phyloP scores from a whole-genome alignment of 164 flowering plant species.

The Nymphaea thermarum region DNA sequence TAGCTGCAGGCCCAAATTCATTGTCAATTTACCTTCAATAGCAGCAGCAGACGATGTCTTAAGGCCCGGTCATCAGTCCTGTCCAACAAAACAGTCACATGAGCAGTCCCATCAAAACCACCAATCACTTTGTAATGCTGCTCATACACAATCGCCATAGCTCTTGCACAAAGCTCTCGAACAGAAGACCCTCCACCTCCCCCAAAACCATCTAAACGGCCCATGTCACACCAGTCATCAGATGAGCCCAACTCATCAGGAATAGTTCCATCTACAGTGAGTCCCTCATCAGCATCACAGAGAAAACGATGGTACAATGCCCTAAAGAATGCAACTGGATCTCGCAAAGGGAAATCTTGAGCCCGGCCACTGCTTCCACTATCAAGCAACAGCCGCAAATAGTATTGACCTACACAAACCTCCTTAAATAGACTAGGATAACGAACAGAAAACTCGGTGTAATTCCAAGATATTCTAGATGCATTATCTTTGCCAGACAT shows the following conservation, averaged over 20 bases:
- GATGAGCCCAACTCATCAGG: conserved; percentile 94
- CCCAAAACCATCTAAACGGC: conserved; percentile 97
- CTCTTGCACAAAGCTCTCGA: conserved; percentile 98
- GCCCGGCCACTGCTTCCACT: conserved; percentile 79
- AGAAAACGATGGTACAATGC: conserved; percentile 91
- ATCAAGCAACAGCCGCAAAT: conserved; percentile 87
- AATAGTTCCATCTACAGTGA: conserved; percentile 90
- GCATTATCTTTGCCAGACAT: conserved; percentile 43
- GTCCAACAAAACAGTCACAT: conserved; percentile 84
- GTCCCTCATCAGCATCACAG: conserved; percentile 96
- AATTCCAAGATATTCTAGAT: conserved; percentile 93
- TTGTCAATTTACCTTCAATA: conserved; percentile 53
- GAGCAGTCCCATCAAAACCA: conserved; percentile 96
- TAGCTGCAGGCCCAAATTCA: too few relatives aligned
- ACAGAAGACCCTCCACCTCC: conserved; percentile 97
- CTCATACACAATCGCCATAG: conserved; percentile 97
- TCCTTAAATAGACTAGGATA: conserved; percentile 88
- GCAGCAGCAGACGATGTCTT: conserved; percentile 80
- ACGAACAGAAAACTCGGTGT: conserved; percentile 71
- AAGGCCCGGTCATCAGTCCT: conserved; percentile 93
- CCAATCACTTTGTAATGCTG: conserved; percentile 75
- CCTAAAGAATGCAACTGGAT: conserved; percentile 91
- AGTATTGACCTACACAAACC: conserved; percentile 99
- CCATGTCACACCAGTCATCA: conserved; percentile 99
- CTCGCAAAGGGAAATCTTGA: conserved; percentile 89